Conservation (phyloP, 352 stramenopile genomes). For the Globisporangium solare region DNA sequence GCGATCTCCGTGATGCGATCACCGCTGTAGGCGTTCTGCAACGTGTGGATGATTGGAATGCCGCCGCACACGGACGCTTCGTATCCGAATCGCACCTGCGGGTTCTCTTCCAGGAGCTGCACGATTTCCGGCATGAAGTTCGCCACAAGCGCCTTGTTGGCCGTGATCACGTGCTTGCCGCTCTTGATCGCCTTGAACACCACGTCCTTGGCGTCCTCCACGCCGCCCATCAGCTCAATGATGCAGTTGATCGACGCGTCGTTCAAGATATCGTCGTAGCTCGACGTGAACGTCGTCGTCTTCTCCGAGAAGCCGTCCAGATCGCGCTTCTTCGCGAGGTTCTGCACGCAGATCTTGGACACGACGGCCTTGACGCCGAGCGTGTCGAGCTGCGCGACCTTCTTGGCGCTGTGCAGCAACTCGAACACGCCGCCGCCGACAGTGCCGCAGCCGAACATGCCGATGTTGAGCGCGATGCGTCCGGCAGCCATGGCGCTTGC, state of each 20-base stretch:
- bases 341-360: slow-evolving; percentile 85
- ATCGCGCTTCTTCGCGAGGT: slow-evolving; percentile 68
- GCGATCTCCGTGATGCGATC: slow-evolving; percentile 92
- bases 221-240: slow-evolving; percentile 95
- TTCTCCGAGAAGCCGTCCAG: slow-evolving; percentile 46
- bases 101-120: slow-evolving; percentile 71
- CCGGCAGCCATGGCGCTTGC: slow-evolving; percentile 17
- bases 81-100: slow-evolving; percentile 89
- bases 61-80: slow-evolving; percentile 95
- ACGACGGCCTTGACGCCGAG: slow-evolving; percentile 76
- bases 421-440: slow-evolving; percentile 87
- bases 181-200: slow-evolving; percentile 88
- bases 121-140: slow-evolving; percentile 92
- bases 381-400: slow-evolving; percentile 43
- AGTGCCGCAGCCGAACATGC: slow-evolving; percentile 87
- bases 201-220: slow-evolving; percentile 92
- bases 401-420: slow-evolving; percentile 65
- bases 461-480: slow-evolving; percentile 61
- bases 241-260: slow-evolving; percentile 94
- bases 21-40: slow-evolving; percentile 91
- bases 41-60: slow-evolving; percentile 95
- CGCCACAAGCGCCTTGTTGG: slow-evolving; percentile 96
- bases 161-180: slow-evolving; percentile 95
- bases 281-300: slow-evolving; percentile 55
- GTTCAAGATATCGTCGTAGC: slow-evolving; percentile 84